Conservation (phyloP, 2,329 filamentous ascomycete genomes). For the Plenodomus tracheiphilus region DNA sequence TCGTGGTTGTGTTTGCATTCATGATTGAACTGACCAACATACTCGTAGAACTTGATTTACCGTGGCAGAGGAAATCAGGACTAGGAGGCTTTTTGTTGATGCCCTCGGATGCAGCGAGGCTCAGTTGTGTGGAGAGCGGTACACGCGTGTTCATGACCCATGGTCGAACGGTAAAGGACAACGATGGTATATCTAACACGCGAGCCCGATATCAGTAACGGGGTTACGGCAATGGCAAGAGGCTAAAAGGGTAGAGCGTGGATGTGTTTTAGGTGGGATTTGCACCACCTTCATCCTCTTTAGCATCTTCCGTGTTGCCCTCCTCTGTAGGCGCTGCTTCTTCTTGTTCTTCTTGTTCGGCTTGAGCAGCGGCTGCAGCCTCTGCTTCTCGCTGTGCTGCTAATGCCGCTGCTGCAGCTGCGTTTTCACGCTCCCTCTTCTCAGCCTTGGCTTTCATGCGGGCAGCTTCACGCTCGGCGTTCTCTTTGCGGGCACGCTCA, state of each 20-base stretch:
- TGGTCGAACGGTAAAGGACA: slow-evolving; percentile 27
- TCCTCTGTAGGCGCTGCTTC: slow-evolving; percentile 20
- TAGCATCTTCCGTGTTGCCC: slow-evolving; percentile 26
- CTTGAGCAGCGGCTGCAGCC: slow-evolving; percentile 27
- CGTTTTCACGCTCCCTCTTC: slow-evolving; percentile 43
- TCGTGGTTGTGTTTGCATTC: too few relatives aligned
- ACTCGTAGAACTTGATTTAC: too few relatives aligned
- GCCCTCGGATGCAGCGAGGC: slow-evolving; percentile 5
- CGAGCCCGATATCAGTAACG: slow-evolving; percentile 31
- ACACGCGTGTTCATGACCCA: slow-evolving; percentile 37
- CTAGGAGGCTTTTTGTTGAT: too few relatives aligned
- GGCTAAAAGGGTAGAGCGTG: slow-evolving; percentile 17
- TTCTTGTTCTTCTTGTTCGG: slow-evolving; percentile 32
- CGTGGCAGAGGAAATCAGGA: too few relatives aligned
- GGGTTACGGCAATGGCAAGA: slow-evolving; percentile 23
- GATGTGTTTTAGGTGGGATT: slow-evolving; percentile 34
- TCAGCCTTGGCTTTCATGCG: slow-evolving; percentile 51
- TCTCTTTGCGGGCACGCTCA: slow-evolving; percentile 80
- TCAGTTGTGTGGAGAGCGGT: slow-evolving; percentile 18
- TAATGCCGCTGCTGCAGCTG: slow-evolving; percentile 34
- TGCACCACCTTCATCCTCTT: slow-evolving; percentile 42
- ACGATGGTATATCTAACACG: slow-evolving; percentile 22
- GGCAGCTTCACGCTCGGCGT: slow-evolving; percentile 58
- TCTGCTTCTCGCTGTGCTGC: slow-evolving; percentile 14
- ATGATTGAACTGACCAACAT: too few relatives aligned